Conservation (phyloP, 148 eudicot species). For the Arbutus unedo region DNA sequence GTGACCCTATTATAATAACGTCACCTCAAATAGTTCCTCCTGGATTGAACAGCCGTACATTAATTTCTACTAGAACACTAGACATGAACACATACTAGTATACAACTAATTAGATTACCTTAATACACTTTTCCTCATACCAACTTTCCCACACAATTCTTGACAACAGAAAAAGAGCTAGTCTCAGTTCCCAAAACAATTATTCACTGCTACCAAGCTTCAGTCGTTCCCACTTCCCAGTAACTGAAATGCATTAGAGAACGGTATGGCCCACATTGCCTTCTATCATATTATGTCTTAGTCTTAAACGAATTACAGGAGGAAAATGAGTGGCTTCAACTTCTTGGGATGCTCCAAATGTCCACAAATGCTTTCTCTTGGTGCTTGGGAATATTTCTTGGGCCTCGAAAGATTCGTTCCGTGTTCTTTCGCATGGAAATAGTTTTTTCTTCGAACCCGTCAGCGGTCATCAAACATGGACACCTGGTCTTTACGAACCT, state of each 20-base stretch:
- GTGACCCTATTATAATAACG: neutral
- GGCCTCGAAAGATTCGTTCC: neutral
- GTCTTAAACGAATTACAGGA: neutral
- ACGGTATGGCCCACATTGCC: neutral
- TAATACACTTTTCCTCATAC: neutral
- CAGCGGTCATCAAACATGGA: neutral
- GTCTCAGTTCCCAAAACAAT: neutral
- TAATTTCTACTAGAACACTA: neutral
- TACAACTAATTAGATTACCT: neutral
- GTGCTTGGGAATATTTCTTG: constrained; percentile 3
- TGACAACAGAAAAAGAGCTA: neutral
- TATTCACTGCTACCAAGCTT: neutral
- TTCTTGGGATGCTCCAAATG: neutral
- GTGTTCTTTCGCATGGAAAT: too few relatives aligned
- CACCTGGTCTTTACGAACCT: neutral
- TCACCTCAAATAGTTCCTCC: neutral
- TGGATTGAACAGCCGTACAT: neutral
- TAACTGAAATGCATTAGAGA: constrained; percentile 4
- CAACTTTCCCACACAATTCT: neutral
- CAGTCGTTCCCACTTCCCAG: neutral
- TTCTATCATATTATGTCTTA: neutral
- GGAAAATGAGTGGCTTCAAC: neutral
- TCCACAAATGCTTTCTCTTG: neutral
- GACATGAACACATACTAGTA: neutral
- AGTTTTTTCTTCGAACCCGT: neutral